A percentile compares a stretch with the other conserved stretches of the same genome.
These are phyloP conservation scores for Schizosaccharomyces versatilis DNA, from an alignment of 1,139 yeast genomes.

Conservation along the genomic window DNA sequence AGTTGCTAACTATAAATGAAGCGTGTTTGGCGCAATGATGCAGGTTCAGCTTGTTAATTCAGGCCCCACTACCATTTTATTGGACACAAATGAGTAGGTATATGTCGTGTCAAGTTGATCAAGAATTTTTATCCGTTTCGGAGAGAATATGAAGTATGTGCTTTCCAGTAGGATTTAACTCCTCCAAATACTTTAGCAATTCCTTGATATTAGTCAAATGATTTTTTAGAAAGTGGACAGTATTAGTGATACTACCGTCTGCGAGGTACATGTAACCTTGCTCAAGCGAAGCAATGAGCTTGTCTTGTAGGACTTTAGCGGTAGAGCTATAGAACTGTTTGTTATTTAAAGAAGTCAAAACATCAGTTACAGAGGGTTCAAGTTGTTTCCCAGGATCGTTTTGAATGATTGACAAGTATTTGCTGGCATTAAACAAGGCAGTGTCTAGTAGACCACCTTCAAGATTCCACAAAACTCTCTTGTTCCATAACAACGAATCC, in stretches of 20 bases:
- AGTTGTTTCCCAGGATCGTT: no score
- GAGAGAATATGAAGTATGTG: not conserved
- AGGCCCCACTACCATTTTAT: conserved; percentile 25
- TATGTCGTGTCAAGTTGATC: not conserved
- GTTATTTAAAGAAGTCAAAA: no score
- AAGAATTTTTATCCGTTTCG: not conserved
- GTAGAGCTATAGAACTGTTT: no score
- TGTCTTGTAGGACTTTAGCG: no score
- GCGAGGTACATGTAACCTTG: no score
- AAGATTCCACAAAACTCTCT: not conserved
- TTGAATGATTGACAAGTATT: not conserved
- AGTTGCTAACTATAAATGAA: conserved; percentile 30
- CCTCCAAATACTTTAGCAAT: no score
- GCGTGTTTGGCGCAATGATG: conserved; percentile 94
- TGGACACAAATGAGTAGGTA: not conserved
- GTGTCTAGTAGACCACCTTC: not conserved
- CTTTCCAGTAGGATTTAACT: no score
- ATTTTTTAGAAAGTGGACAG: no score
- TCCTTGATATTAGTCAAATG: no score
- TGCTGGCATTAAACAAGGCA: not conserved
- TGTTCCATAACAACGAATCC: not conserved
- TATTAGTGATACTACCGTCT: no score
- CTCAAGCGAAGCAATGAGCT: no score
- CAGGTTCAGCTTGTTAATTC: conserved; percentile 69
- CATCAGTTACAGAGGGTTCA: no score